These are phyloP conservation scores for Venturia pyrina DNA, from an alignment of 2,329 filamentous ascomycete genomes.

Conservation along the genomic window DNA sequence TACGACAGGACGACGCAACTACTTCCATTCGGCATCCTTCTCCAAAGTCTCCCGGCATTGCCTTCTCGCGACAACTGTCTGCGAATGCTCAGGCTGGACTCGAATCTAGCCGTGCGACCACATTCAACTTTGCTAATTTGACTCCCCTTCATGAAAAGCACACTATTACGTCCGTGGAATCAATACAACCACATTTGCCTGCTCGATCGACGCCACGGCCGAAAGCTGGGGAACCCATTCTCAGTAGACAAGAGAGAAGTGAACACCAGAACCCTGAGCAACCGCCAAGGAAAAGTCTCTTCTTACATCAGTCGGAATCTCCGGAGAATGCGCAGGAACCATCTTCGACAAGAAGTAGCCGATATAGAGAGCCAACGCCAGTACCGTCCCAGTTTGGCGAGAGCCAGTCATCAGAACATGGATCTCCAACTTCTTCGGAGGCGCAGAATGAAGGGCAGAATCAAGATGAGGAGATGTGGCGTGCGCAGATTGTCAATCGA, in stretches of 20 bases:
- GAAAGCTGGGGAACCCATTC: neutral
- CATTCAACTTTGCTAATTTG: slow-evolving; percentile 6
- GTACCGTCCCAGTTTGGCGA: neutral
- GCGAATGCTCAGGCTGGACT: neutral
- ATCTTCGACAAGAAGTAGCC: neutral
- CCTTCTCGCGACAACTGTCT: neutral
- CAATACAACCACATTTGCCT: neutral
- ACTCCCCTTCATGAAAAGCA: slow-evolving; percentile 8
- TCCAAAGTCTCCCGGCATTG: neutral
- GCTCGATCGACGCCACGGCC: neutral
- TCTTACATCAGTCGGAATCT: neutral
- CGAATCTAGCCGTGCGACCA: neutral
- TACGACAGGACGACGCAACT: neutral
- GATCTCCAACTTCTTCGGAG: neutral
- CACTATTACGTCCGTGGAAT: neutral
- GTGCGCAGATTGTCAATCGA: neutral
- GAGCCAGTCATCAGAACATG: neutral
- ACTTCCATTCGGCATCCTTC: neutral
- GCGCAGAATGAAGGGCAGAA: neutral
- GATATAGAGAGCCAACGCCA: neutral
- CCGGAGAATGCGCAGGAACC: neutral
- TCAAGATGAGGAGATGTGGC: slow-evolving; percentile 10
- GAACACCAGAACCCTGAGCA: neutral
- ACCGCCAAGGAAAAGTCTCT: neutral
- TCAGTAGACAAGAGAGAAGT: neutral